phyloP scores from a whole-genome alignment of 257 asterid genomes.

The Gynochthodes officinalis region DNA sequence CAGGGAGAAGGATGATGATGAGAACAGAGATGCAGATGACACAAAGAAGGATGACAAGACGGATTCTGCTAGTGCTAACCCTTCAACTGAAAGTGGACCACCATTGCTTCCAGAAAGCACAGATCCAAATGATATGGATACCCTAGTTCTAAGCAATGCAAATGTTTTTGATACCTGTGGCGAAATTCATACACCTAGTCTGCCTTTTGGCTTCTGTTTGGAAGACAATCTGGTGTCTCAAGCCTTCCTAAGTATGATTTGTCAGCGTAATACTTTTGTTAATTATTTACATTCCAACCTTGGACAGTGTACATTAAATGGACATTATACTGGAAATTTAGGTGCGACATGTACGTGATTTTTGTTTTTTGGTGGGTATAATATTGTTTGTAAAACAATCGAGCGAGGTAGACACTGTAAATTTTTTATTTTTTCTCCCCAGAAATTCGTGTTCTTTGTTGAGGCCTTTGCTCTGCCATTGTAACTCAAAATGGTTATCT shows the following conservation, averaged over 20 bases:
- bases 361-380: too few species aligned
- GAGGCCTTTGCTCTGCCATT: neutral
- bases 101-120: constrained; percentile 53
- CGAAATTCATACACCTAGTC: constrained; percentile 19
- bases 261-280: constrained; percentile 21
- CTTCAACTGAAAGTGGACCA: constrained; percentile 36
- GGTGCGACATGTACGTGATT: constrained; percentile 17
- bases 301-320: constrained; percentile 40
- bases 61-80: constrained; percentile 26
- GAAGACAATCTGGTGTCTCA: constrained; percentile 18
- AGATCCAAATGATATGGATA: constrained; percentile 42
- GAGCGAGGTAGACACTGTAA: neutral
- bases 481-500: neutral
- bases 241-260: constrained; percentile 19
- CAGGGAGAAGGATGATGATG: constrained; percentile 46
- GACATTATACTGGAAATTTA: constrained; percentile 25
- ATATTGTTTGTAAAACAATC: constrained; percentile 25
- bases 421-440: neutral
- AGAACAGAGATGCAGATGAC: constrained; percentile 37
- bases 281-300: constrained; percentile 22
- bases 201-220: constrained; percentile 21
- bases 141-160: constrained; percentile 30
- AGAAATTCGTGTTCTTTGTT: neutral
- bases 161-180: constrained; percentile 15
- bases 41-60: constrained; percentile 40